Conservation (phyloP, 371 early-diverging fungal species). For the Mucor plumbeus region DNA sequence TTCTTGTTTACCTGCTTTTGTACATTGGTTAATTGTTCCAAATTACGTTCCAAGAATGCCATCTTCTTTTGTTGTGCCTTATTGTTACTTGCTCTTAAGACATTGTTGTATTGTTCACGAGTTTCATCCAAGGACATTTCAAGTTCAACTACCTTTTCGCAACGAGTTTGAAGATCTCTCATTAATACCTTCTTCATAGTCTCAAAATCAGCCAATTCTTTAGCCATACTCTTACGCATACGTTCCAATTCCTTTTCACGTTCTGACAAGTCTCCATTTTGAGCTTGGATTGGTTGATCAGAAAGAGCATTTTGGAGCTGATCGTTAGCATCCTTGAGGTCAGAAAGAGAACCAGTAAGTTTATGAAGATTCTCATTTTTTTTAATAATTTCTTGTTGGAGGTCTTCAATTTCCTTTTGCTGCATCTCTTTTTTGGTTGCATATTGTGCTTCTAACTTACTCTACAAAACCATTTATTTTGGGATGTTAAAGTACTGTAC, state of each 20-base stretch:
- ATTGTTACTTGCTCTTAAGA: slow-evolving; percentile 80
- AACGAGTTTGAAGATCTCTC: slow-evolving; percentile 94
- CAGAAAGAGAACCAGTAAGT: slow-evolving; percentile 57
- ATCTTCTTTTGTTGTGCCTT: slow-evolving; percentile 92
- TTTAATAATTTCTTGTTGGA: slow-evolving; percentile 66
- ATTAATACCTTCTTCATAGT: slow-evolving; percentile 95
- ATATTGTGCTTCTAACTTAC: slow-evolving; percentile 74
- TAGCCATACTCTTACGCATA: slow-evolving; percentile 89
- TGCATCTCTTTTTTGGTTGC: slow-evolving; percentile 58
- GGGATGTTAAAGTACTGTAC: neutral
- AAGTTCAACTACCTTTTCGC: slow-evolving; percentile 94
- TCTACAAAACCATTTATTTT: slow-evolving; percentile 27
- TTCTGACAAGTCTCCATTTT: slow-evolving; percentile 46
- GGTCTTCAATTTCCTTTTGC: slow-evolving; percentile 80
- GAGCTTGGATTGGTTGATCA: slow-evolving; percentile 34
- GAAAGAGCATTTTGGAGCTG: slow-evolving; percentile 30
- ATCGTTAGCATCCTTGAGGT: slow-evolving; percentile 27
- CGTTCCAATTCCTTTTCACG: slow-evolving; percentile 87
- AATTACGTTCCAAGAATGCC: slow-evolving; percentile 92
- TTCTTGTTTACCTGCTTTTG: slow-evolving; percentile 81
- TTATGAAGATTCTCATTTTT: slow-evolving; percentile 78
- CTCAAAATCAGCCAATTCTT: slow-evolving; percentile 93
- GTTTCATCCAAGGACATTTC: slow-evolving; percentile 94
- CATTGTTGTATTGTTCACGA: slow-evolving; percentile 87
- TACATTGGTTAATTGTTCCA: slow-evolving; percentile 92